Conservation (phyloP, 2,329 filamentous ascomycete species). For the Venturia asperata region DNA sequence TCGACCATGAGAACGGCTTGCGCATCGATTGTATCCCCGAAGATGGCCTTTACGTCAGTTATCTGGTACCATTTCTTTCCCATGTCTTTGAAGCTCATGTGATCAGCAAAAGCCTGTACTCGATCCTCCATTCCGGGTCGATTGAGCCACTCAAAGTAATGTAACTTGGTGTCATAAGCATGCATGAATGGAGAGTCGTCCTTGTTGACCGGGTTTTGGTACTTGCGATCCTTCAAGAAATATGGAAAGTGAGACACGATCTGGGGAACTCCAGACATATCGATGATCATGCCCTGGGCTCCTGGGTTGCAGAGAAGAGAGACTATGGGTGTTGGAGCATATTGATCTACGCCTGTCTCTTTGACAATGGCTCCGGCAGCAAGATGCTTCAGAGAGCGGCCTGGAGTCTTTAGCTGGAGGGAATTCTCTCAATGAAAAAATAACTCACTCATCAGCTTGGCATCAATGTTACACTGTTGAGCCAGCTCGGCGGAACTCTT, state of each 20-base stretch:
- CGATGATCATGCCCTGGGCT: conserved; percentile 14
- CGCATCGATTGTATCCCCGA: background rate
- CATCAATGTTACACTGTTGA: conserved; percentile 15
- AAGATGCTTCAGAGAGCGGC: background rate
- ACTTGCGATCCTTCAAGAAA: conserved; percentile 21
- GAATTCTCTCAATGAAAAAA: no score
- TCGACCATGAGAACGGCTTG: conserved; percentile 7
- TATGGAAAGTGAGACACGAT: conserved; percentile 19
- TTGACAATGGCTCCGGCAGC: background rate
- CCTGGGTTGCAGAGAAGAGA: conserved; percentile 15
- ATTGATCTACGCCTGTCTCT: background rate
- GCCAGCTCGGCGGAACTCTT: conserved; percentile 18
- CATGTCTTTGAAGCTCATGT: conserved; percentile 19
- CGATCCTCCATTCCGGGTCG: conserved; percentile 17
- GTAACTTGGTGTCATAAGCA: conserved; percentile 16
- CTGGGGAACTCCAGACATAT: background rate
- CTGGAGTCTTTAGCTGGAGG: background rate
- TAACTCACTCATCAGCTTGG: conserved; percentile 7
- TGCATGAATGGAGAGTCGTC: conserved; percentile 18
- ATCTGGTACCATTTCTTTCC: conserved; percentile 11
- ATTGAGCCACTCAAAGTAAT: conserved; percentile 20
- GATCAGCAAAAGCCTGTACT: conserved; percentile 11
- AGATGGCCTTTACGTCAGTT: conserved; percentile 5
- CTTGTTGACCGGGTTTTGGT: conserved; percentile 21
- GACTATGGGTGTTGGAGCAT: background rate